phyloP scores from a whole-genome alignment of 2,329 filamentous ascomycete genomes.

The Cladophialophora exuberans region DNA sequence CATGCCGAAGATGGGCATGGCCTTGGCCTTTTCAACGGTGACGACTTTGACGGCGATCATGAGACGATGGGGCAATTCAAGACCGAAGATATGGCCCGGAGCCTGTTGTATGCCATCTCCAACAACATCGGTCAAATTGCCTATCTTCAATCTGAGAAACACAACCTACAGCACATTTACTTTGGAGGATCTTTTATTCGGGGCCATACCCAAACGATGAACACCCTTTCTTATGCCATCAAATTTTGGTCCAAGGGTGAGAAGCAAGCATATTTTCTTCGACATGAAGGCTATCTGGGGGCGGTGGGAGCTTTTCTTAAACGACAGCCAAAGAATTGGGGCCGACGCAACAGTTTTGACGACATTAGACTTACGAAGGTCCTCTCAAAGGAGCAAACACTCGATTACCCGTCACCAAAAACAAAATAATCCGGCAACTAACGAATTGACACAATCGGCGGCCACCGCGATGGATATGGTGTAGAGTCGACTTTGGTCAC shows the following conservation, averaged over 20 bases:
- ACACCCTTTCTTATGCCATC: constrained; percentile 94
- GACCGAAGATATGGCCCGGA: constrained; percentile 83
- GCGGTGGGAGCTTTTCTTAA: constrained; percentile 93
- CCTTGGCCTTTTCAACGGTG: constrained; percentile 56
- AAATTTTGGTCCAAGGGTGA: constrained; percentile 94
- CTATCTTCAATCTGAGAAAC: constrained; percentile 94
- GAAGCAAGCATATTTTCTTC: constrained; percentile 93
- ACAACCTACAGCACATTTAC: constrained; percentile 89
- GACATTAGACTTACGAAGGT: constrained; percentile 37
- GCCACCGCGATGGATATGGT: too few relatives aligned
- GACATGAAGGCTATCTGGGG: constrained; percentile 94
- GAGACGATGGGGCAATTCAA: constrained; percentile 61
- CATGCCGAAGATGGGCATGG: constrained; percentile 74
- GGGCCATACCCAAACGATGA: constrained; percentile 96
- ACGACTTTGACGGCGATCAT: constrained; percentile 43
- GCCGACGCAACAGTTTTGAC: constrained; percentile 77
- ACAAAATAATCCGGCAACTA: too few relatives aligned
- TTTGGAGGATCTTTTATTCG: constrained; percentile 97
- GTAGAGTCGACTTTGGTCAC: too few relatives aligned
- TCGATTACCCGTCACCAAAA: too few relatives aligned
- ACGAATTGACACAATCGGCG: too few relatives aligned
- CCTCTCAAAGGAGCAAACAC: constrained; percentile 25
- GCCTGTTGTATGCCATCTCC: constrained; percentile 82
- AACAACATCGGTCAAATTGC: constrained; percentile 75
- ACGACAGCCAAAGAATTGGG: constrained; percentile 88